Evolutionary conservation across 1,139 yeast species (phyloP).

Genomic region (Candida glucosophila): DNA sequence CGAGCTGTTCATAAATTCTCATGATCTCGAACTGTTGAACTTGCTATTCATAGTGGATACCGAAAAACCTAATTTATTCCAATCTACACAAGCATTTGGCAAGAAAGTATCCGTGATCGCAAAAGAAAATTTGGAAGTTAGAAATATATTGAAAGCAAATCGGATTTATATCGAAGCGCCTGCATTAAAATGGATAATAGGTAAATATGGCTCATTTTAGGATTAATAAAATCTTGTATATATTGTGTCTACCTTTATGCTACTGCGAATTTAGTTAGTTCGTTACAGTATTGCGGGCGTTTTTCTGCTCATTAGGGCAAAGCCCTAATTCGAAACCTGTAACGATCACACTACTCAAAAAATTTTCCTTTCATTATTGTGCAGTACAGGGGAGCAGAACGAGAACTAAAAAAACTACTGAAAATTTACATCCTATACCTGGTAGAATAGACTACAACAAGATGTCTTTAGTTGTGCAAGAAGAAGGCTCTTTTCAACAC

Average conservation of each 20-base stretch:
- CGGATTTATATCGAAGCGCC: constrained; percentile 65
- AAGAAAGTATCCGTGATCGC: constrained; percentile 55
- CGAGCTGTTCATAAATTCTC: constrained; percentile 48
- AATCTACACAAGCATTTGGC: constrained; percentile 39
- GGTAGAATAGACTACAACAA: constrained; percentile 18
- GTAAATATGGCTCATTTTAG: constrained; percentile 16
- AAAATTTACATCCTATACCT: constrained; percentile 1
- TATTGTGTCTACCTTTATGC: too few species aligned
- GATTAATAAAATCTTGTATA: too few species aligned
- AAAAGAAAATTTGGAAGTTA: constrained; percentile 75
- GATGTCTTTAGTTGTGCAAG: constrained; percentile 97
- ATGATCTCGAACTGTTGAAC: constrained; percentile 45
- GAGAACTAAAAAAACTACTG: constrained; percentile 3
- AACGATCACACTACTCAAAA: too few species aligned
- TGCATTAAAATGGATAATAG: constrained; percentile 57
- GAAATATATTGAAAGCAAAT: constrained; percentile 77
- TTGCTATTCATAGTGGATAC: constrained; percentile 60
- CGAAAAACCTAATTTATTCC: constrained; percentile 43
- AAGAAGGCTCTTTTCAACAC: constrained; percentile 99
- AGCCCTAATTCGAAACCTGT: too few species aligned
- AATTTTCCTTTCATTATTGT: too few species aligned
- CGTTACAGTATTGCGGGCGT: too few species aligned
- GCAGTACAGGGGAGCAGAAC: constrained; percentile 1
- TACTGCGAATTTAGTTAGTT: too few species aligned
- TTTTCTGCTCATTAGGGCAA: too few species aligned